phyloP scores from a whole-genome alignment of 2,329 filamentous ascomycete genomes.

The Macroventuria anomochaeta region DNA sequence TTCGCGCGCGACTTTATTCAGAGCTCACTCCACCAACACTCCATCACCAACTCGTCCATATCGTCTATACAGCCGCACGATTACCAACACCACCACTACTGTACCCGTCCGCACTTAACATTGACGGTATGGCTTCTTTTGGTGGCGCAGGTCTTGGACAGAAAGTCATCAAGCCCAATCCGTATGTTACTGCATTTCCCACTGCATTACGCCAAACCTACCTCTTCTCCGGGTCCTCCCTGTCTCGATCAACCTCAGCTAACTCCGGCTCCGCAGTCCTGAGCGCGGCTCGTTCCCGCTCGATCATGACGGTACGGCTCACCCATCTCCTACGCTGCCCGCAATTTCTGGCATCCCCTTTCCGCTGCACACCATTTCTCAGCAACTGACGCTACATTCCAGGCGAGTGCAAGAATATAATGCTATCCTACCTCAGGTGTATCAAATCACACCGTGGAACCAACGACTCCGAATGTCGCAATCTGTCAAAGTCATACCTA shows the following conservation, averaged over 20 bases:
- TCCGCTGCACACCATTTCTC: not conserved
- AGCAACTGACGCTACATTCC: conserved; percentile 31
- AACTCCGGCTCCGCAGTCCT: conserved; percentile 62
- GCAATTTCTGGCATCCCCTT: not conserved
- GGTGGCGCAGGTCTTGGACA: conserved; percentile 73
- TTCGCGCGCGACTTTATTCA: conserved; percentile 26
- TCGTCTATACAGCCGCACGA: not conserved
- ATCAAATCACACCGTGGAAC: conserved; percentile 83
- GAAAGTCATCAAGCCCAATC: conserved; percentile 70
- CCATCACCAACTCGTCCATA: not conserved
- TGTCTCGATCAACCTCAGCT: conserved; percentile 13
- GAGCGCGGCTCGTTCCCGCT: conserved; percentile 95
- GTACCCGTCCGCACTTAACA: not conserved
- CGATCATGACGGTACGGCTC: conserved; percentile 77
- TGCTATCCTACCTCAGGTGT: conserved; percentile 83
- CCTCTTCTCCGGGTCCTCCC: conserved; percentile 4
- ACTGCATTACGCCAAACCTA: conserved; percentile 13
- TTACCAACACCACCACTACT: not conserved
- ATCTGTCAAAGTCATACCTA: conserved; percentile 86
- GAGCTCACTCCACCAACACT: conserved; percentile 34
- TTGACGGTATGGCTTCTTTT: conserved; percentile 52
- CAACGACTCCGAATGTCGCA: conserved; percentile 85
- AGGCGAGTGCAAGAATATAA: conserved; percentile 94
- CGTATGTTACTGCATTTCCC: conserved; percentile 58
- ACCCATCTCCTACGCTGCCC: conserved; percentile 54